These are phyloP conservation scores for Populus hybrid DNA, from an alignment of 441 rosid species.

Conservation along the genomic window DNA sequence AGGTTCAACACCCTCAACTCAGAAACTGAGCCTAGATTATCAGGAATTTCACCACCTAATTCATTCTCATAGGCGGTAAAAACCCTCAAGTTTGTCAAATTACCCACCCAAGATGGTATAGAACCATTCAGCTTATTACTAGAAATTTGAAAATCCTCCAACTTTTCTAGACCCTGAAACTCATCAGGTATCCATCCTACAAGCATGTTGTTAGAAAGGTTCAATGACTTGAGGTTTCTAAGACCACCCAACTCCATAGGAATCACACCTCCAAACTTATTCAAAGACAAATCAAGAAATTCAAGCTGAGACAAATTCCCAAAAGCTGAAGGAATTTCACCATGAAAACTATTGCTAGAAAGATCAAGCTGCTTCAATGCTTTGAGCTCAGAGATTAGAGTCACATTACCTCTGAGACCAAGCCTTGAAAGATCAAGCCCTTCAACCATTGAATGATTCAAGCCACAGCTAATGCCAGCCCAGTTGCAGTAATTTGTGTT, in stretches of 20 bases:
- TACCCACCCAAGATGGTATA: constrained; percentile 82
- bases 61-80: constrained; percentile 91
- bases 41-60: constrained; percentile 65
- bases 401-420: constrained; percentile 72
- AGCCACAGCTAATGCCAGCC: constrained; percentile 64
- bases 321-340: constrained; percentile 64
- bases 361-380: constrained; percentile 80
- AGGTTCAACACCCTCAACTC: constrained; percentile 75
- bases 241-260: constrained; percentile 70
- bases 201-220: constrained; percentile 75
- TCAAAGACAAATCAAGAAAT: constrained; percentile 83
- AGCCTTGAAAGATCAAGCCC: constrained; percentile 71
- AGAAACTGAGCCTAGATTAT: constrained; percentile 61
- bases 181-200: constrained; percentile 67
- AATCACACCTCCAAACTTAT: constrained; percentile 64
- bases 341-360: constrained; percentile 63
- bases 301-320: constrained; percentile 74
- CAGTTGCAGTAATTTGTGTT: constrained; percentile 66
- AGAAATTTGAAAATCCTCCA: constrained; percentile 79
- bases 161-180: constrained; percentile 48
- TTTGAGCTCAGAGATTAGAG: constrained; percentile 63
- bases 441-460: constrained; percentile 61
- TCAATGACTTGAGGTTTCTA: constrained; percentile 54
- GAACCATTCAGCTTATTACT: constrained; percentile 73
- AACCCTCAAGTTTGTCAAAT: constrained; percentile 61